Percentiles rank a stretch among this genome's conserved stretches.
Conservation (phyloP, 257 asterid genomes). For the Avicennia marina region DNA sequence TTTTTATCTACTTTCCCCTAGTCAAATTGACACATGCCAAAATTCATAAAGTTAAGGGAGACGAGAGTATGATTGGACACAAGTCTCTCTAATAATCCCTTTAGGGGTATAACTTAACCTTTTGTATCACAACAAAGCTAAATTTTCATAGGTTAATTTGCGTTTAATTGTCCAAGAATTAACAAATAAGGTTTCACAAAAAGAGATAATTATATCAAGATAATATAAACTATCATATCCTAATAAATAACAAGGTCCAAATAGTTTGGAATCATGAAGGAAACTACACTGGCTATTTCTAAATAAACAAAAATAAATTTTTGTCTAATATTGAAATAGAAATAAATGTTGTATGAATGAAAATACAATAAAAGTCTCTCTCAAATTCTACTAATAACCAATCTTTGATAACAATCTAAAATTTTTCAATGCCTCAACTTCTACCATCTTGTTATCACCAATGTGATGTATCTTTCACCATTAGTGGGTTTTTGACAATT, state of each 20-base stretch:
- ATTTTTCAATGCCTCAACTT: neutral
- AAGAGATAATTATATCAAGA: neutral
- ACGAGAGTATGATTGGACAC: neutral
- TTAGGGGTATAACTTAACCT: neutral
- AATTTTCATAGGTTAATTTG: too few species aligned
- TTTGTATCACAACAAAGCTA: neutral
- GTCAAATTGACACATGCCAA: neutral
- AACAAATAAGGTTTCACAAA: neutral
- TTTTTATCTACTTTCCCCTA: neutral
- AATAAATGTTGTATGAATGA: neutral
- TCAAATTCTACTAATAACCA: neutral
- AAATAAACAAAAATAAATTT: slow-evolving; percentile 1
- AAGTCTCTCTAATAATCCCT: neutral
- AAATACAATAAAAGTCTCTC: neutral
- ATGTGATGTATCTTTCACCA: slow-evolving; percentile 11
- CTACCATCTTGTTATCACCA: neutral
- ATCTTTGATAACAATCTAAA: neutral
- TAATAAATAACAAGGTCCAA: neutral
- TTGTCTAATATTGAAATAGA: neutral
- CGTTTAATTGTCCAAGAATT: too few species aligned
- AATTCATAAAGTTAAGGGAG: neutral
- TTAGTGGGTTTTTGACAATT: neutral
- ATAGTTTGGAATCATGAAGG: neutral
- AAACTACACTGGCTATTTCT: neutral
- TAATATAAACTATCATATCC: neutral